phyloP scores from a whole-genome alignment of 768 basidiomycete genomes.

The Leccinum subtestaceum region DNA sequence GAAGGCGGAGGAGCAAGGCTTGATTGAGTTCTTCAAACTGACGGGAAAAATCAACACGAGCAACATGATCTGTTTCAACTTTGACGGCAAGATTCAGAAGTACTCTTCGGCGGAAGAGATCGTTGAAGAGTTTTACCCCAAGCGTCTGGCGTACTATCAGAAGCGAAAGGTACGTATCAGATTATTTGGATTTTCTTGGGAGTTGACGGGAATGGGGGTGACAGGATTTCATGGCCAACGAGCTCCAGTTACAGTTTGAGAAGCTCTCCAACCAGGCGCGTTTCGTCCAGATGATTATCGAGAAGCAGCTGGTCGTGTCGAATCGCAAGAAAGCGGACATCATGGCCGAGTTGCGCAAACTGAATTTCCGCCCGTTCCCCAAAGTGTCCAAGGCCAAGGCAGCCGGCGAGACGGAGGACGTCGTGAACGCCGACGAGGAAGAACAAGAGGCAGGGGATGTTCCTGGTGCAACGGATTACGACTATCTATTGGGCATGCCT shows the following conservation, averaged over 20 bases:
- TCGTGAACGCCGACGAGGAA: constrained; percentile 51
- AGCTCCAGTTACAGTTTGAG: constrained; percentile 78
- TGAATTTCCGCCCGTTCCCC: constrained; percentile 89
- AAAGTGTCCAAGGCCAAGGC: constrained; percentile 70
- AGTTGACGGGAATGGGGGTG: not conserved
- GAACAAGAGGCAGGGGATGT: constrained; percentile 40
- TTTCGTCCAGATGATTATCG: constrained; percentile 95
- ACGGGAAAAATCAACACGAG: constrained; percentile 78
- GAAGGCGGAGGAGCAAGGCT: constrained; percentile 86
- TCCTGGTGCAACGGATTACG: constrained; percentile 64
- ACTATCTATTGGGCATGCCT: constrained; percentile 93
- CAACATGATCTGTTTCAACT: constrained; percentile 99
- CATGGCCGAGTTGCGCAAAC: constrained; percentile 75
- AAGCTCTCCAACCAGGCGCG: constrained; percentile 92
- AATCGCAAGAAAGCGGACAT: constrained; percentile 89
- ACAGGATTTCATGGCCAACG: constrained; percentile 81
- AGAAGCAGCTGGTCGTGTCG: constrained; percentile 74
- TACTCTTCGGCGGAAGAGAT: constrained; percentile 90
- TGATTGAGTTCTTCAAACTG: constrained; percentile 90
- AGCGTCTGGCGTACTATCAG: constrained; percentile 88
- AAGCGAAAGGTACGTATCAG: constrained; percentile 76
- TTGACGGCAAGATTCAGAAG: constrained; percentile 93
- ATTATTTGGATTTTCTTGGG: not conserved
- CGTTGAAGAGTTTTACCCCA: constrained; percentile 87
- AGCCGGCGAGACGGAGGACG: constrained; percentile 61